These are phyloP conservation scores for Circinella minor DNA, from an alignment of 371 early-diverging fungal genomes.

Conservation along the genomic window DNA sequence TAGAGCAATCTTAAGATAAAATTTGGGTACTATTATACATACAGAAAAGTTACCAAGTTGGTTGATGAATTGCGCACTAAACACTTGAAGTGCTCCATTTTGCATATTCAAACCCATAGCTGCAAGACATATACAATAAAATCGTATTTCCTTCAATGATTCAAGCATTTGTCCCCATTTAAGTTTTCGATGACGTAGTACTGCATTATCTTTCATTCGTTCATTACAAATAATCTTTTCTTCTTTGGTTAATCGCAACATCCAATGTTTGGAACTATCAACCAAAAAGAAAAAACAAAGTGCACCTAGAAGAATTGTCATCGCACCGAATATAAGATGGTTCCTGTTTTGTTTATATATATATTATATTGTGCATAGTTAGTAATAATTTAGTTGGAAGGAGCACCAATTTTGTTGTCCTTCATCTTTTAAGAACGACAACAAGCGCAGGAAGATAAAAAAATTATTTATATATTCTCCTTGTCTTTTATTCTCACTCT, in stretches of 20 bases:
- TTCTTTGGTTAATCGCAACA: conserved; percentile 13
- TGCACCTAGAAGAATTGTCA: conserved; percentile 18
- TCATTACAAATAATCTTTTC: conserved; percentile 14
- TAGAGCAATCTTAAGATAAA: too few relatives aligned
- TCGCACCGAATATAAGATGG: conserved; percentile 20
- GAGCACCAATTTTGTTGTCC: too few relatives aligned
- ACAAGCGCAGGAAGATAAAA: too few relatives aligned
- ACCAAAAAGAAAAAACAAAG: conserved; percentile 22
- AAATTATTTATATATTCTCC: too few relatives aligned
- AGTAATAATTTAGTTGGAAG: too few relatives aligned
- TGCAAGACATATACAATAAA: conserved; percentile 15
- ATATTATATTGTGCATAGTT: too few relatives aligned
- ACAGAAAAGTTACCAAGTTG: conserved; percentile 20
- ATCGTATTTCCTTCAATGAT: conserved; percentile 14
- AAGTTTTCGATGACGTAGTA: conserved; percentile 8
- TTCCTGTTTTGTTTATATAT: conserved; percentile 6
- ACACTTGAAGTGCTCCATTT: conserved; percentile 15
- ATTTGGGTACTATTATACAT: not conserved
- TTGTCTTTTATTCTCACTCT: too few relatives aligned
- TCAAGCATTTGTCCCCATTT: conserved; percentile 22
- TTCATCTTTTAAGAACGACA: too few relatives aligned
- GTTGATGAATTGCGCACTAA: conserved; percentile 9
- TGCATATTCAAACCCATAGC: conserved; percentile 10
- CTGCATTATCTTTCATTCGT: conserved; percentile 20
- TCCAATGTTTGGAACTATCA: conserved; percentile 9